Base-by-base conservation (phyloP, 352 stramenopile species). In the Phytophthora hibernalis region DNA sequence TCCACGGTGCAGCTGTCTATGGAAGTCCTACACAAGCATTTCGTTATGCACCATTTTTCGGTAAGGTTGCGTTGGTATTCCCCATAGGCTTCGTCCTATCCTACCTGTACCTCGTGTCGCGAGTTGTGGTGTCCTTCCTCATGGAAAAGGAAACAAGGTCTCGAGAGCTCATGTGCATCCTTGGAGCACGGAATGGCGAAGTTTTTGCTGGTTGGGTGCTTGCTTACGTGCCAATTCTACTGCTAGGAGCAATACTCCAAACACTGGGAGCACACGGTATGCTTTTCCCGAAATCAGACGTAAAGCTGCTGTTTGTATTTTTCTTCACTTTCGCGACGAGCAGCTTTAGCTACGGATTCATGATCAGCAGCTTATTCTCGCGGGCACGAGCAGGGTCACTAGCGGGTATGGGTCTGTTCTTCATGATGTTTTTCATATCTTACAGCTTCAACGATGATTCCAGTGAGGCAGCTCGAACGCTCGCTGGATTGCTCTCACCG, bases 131-230 rank as follows among this genome's bases (percentile, higher is more conserved):
- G 10, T 85, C 82, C n/a, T 78, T 98, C 45, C 79, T 98, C 6
- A 85, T 82, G 48, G 96, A 98, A 66, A 98, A 98, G 57, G 96
- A 98, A 69, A 91, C 81, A 6, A 78, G 77, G 0, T 91, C 95
- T 44, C 87, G 95, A 52, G 96, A 99, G 60, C 83, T 92, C 5
- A 92, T 98, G 77, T 79, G 89, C 7, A 98, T 98, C 57, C 91
- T 98, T 61, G 96, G 96, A 16, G 76, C 98, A 21, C 58, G 74
- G 9, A 83, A 94, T 30, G n/a, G 21, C 5, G 52, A 76, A 43
- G 74, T 92, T 16, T 70, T 91, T 43, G 16, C 54, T 15, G 73
- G 80, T 3, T 94, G 86, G 86, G 69, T 97, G 5, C 26, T 98
- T 33, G 95, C 87, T 9, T 97, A 97, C 48, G 9, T 93, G 3